Evolutionary conservation across 169 alveolate species (phyloP).

Genomic region (Eimeria necatrix): DNA sequence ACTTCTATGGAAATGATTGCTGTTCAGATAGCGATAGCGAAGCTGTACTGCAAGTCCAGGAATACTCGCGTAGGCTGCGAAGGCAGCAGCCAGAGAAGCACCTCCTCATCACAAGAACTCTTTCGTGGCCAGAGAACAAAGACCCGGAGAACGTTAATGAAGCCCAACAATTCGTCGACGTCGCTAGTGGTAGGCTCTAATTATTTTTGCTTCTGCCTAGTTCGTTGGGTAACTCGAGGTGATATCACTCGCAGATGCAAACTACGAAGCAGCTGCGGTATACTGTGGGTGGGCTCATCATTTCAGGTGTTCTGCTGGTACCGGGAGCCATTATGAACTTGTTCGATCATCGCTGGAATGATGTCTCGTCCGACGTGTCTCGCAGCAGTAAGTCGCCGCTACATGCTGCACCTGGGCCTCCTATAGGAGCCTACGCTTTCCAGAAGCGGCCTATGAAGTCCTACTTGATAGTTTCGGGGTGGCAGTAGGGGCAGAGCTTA

Average conservation of each 20-base stretch:
- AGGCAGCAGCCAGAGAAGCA: slow-evolving; percentile 36
- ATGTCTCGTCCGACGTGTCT: slow-evolving; percentile 40
- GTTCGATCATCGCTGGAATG: slow-evolving; percentile 23
- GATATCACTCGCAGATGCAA: no score
- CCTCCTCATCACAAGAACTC: neutral
- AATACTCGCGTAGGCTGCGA: neutral
- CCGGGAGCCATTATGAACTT: slow-evolving; percentile 52
- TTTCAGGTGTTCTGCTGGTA: slow-evolving; percentile 62
- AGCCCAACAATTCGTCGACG: slow-evolving; percentile 27
- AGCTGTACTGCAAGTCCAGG: neutral
- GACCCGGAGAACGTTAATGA: slow-evolving; percentile 24
- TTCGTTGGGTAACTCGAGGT: neutral
- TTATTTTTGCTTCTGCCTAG: neutral
- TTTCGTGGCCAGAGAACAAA: slow-evolving; percentile 56
- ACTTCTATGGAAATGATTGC: no score
- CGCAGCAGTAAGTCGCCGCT: slow-evolving; percentile 19
- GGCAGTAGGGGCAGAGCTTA: no score
- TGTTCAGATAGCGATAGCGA: slow-evolving; percentile 41
- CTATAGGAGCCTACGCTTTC: no score
- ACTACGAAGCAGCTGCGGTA: no score
- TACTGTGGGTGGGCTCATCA: slow-evolving; percentile 5
- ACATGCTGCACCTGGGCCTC: no score
- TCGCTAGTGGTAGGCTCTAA: slow-evolving; percentile 30
- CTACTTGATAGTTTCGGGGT: no score
- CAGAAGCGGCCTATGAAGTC: no score